phyloP scores from a whole-genome alignment of 2,329 filamentous ascomycete genomes.

The Nemania bipapillata region DNA sequence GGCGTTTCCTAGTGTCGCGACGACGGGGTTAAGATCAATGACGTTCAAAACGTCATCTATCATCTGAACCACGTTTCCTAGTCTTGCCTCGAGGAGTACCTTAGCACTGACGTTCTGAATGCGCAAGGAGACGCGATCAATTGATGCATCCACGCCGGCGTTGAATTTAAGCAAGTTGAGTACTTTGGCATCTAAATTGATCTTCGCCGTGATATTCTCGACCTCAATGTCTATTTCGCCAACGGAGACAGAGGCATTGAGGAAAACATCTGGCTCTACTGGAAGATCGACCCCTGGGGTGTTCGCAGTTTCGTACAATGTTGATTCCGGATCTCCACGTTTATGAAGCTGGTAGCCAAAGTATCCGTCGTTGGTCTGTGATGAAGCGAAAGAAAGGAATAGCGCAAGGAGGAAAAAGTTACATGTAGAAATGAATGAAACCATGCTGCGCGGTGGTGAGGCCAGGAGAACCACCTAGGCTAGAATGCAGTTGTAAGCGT shows the following conservation, averaged over 20 bases:
- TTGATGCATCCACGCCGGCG: slow-evolving; percentile 68
- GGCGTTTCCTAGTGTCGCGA: slow-evolving; percentile 65
- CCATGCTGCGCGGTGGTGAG: slow-evolving; percentile 40
- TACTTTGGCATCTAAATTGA: slow-evolving; percentile 69
- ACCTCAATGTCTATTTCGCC: slow-evolving; percentile 69
- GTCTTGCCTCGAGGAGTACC: slow-evolving; percentile 68
- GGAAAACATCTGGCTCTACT: slow-evolving; percentile 66
- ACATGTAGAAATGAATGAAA: slow-evolving; percentile 38
- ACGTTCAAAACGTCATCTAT: slow-evolving; percentile 67
- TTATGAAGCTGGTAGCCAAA: slow-evolving; percentile 65
- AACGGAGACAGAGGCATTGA: slow-evolving; percentile 68
- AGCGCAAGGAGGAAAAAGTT: slow-evolving; percentile 50
- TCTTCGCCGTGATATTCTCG: slow-evolving; percentile 68
- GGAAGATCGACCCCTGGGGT: slow-evolving; percentile 60
- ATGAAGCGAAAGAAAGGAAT: slow-evolving; percentile 38
- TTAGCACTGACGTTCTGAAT: slow-evolving; percentile 69
- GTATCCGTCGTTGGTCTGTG: slow-evolving; percentile 56
- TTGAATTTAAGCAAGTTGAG: slow-evolving; percentile 68
- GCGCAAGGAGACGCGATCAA: slow-evolving; percentile 65
- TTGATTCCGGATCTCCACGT: slow-evolving; percentile 62
- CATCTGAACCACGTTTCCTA: slow-evolving; percentile 70
- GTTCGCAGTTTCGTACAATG: slow-evolving; percentile 64
- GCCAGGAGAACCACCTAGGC: neutral
- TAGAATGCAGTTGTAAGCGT: neutral
- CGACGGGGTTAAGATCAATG: slow-evolving; percentile 69